Evolutionary conservation across 305 asterid genomes (phyloP).

Genomic region (Andrographis paniculata): DNA sequence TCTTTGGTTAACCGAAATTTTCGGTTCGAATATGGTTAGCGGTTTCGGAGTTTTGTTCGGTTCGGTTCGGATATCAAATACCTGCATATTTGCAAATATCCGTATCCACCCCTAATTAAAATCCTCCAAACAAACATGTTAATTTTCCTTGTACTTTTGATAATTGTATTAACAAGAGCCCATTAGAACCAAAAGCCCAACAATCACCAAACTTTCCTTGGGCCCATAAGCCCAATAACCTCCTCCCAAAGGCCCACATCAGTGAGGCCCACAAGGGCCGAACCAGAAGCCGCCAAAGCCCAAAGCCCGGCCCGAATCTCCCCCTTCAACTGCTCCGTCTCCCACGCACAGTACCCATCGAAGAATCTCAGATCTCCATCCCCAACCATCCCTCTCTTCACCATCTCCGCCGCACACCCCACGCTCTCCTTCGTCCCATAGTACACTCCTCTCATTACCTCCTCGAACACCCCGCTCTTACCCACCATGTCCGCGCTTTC

Average conservation of each 20-base stretch:
- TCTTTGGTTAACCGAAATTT: too few species aligned
- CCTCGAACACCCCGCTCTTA: slow-evolving; percentile 56
- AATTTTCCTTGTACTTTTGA: too few species aligned
- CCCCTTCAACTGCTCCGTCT: slow-evolving; percentile 43
- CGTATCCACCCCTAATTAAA: too few species aligned
- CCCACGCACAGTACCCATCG: slow-evolving; percentile 85
- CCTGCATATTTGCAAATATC: too few species aligned
- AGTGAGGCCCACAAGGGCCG: slow-evolving; percentile 41
- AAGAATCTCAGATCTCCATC: slow-evolving; percentile 50
- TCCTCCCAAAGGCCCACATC: slow-evolving; percentile 68
- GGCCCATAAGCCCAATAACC: slow-evolving; percentile 63
- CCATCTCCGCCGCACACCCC: slow-evolving; percentile 82
- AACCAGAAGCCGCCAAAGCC: slow-evolving; percentile 72
- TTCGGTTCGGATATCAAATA: too few species aligned
- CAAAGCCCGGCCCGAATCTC: slow-evolving; percentile 74
- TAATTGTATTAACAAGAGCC: too few species aligned
- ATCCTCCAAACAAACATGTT: too few species aligned
- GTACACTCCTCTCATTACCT: slow-evolving; percentile 67
- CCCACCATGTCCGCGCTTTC: slow-evolving; percentile 24
- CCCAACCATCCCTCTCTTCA: slow-evolving; percentile 46
- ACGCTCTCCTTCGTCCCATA: slow-evolving; percentile 63
- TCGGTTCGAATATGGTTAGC: too few species aligned
- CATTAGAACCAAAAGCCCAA: too few species aligned
- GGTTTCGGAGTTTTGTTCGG: too few species aligned
- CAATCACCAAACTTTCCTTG: slow-evolving; percentile 54